A percentile compares a stretch with the other conserved stretches of the same genome.
These are phyloP conservation scores for Backusella westeae DNA, from an alignment of 192 early-diverging fungal species.

Conservation along the genomic window DNA sequence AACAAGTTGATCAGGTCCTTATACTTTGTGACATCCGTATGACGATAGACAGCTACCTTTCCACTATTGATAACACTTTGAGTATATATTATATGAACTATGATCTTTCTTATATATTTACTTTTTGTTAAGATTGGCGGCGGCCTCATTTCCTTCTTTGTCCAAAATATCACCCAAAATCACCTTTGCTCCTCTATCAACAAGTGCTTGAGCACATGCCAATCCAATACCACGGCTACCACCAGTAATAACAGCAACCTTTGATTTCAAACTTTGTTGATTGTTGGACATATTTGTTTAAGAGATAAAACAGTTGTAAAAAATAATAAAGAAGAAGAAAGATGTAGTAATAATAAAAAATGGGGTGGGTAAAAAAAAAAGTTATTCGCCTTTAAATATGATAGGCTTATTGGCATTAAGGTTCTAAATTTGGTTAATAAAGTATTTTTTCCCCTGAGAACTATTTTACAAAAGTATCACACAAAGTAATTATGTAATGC, in stretches of 20 bases:
- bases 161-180: constrained; percentile 22
- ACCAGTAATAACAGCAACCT: constrained; percentile 28
- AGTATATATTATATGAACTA: background rate
- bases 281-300: background rate
- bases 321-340: background rate
- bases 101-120: background rate
- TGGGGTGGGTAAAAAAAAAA: background rate
- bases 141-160: constrained; percentile 8
- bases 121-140: constrained; percentile 7
- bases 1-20: constrained; percentile 23
- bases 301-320: background rate
- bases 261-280: constrained; percentile 1
- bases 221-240: constrained; percentile 17
- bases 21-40: constrained; percentile 25
- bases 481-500: background rate
- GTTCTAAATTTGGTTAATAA: background rate
- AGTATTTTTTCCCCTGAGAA: background rate
- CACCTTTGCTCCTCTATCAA: constrained; percentile 15
- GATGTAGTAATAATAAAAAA: background rate
- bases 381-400: background rate
- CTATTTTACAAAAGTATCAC: background rate
- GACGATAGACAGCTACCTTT: constrained; percentile 18
- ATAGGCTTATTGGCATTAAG: background rate
- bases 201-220: constrained; percentile 13
- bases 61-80: background rate